Evolutionary conservation across 139 green algal genomes (phyloP), one percentile per base, ranked within the genome.

Genomic region (Chlamydomonas eustigma): DNA sequence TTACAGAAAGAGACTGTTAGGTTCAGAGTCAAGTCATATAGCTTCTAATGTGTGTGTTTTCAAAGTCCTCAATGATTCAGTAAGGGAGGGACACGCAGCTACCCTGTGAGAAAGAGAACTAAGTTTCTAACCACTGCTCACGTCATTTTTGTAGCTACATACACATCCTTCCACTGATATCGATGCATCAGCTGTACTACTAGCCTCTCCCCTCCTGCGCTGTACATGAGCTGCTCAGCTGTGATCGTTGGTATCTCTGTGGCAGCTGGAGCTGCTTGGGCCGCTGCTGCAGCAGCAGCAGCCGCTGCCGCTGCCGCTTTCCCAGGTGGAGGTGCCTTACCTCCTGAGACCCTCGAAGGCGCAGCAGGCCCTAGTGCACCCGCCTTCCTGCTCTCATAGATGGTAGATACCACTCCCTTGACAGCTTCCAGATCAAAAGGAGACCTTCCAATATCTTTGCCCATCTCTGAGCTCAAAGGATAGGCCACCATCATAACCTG

Each of bases 161-260:
- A 87, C 39, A 85, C 35, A 63, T 91, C 86, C 28, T 78, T 78
- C 81, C 80, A 84, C 34, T 80, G 77, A 66, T 89, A 88, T 2
- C 86, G 37, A 50, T 67, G 33, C 74, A 88, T 63, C 80, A 86
- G 76, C n/a, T 81, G 71, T n/a, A 71, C 79, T 8, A 88, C 81
- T 28, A 91, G 39, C 38, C 74, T 58, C 72, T 85, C 84, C 1
- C 83, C 85, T 1, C 31, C 50, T 2, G 76, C 74, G 24, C 73
- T 74, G 70, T 88, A 88, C 81, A 88, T 83, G 37, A 91, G 68
- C 77, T 89, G 81, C 50, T 86, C 83, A 0, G 83, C 75, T 4
- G 39, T 85, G 24, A 91, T 65, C 1, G 38, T 69, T 3, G 81
- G 64, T 4, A 65, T 36, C 22, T n/a, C 58, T 28, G 63, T 30